phyloP scores from a whole-genome alignment of 257 asterid species.

The Solanum okadae region DNA sequence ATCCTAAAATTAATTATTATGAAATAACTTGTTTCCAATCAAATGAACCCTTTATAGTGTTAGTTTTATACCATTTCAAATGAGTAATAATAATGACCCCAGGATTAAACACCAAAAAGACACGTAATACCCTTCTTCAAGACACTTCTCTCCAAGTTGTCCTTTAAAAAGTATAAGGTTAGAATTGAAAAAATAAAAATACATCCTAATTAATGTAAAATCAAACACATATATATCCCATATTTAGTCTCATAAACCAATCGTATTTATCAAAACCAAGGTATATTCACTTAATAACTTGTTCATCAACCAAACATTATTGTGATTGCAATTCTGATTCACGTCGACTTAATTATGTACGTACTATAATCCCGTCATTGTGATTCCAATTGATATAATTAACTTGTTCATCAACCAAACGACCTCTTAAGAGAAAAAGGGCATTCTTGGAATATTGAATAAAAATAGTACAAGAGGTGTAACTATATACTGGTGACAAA shows the following conservation, averaged over 20 bases:
- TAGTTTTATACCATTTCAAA: too few species aligned
- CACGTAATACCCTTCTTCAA: not conserved
- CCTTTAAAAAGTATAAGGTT: not conserved
- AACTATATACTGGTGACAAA: not conserved
- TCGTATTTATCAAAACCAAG: not conserved
- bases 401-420: not conserved
- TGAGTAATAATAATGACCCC: too few species aligned
- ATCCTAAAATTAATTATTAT: too few species aligned
- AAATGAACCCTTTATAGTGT: too few species aligned
- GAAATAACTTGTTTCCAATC: too few species aligned
- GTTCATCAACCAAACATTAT: too few species aligned
- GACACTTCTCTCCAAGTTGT: not conserved
- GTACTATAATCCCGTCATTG: not conserved
- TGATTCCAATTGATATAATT: not conserved
- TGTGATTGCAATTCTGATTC: not conserved
- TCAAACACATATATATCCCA: not conserved
- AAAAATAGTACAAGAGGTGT: constrained; percentile 7
- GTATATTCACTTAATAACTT: not conserved
- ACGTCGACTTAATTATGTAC: not conserved
- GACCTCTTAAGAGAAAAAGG: not conserved
- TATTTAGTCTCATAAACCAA: not conserved
- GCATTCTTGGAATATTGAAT: constrained; percentile 17
- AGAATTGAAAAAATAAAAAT: not conserved
- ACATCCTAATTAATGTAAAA: not conserved
- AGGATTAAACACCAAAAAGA: too few species aligned